Conservation (phyloP, 169 alveolate genomes). For the Neospora caninum region DNA sequence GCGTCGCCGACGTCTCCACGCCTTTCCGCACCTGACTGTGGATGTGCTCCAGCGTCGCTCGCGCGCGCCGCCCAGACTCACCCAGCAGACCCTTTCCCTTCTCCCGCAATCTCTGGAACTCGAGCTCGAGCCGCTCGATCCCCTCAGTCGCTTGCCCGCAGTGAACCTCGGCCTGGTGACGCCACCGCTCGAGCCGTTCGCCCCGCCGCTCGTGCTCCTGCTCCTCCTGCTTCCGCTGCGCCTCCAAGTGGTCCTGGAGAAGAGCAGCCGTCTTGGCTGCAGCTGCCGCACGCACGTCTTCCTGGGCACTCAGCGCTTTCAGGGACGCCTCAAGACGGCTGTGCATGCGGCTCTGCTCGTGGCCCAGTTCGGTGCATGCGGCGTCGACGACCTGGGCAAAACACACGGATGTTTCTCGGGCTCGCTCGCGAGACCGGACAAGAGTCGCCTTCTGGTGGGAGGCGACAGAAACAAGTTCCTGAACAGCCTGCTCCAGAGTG, state of each 20-base stretch:
- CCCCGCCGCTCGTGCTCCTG: conserved; percentile 31
- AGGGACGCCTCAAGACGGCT: neutral
- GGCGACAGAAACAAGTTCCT: neutral
- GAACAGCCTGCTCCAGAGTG: neutral
- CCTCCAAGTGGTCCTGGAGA: neutral
- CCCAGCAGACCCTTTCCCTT: neutral
- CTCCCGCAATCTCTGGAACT: neutral
- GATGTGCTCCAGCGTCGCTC: neutral
- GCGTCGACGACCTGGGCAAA: neutral
- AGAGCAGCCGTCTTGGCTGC: neutral
- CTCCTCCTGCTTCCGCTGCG: neutral
- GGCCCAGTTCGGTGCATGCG: neutral
- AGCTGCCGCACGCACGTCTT: neutral
- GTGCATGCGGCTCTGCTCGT: neutral
- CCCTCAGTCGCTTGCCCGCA: conserved; percentile 4
- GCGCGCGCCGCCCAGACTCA: neutral
- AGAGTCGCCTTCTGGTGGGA: neutral
- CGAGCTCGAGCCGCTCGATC: neutral
- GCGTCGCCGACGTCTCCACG: neutral
- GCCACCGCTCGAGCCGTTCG: neutral
- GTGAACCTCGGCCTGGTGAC: neutral
- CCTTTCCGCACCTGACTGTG: conserved; percentile 14
- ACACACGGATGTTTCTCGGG: neutral
- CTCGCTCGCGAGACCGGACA: neutral
- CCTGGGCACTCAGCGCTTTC: neutral